Evolutionary conservation across 441 rosid species (phyloP), one percentile per base, ranked within the genome.

Genomic region (Metrosideros polymorpha): DNA sequence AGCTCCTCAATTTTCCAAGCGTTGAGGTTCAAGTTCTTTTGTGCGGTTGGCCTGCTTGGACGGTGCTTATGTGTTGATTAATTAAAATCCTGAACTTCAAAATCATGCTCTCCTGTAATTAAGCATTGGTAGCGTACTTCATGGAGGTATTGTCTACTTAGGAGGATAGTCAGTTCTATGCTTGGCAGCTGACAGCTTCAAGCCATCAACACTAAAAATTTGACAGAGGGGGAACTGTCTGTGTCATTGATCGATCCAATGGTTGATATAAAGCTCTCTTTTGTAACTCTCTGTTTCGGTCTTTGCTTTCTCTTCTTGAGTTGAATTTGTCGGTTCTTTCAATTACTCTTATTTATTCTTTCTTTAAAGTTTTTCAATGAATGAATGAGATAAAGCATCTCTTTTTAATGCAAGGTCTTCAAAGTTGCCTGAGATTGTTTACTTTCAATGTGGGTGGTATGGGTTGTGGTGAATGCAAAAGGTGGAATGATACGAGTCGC

Each of bases 1-100:
- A 92, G 97, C 98, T 59, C 99, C 97, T 25, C 98, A 96, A 83
- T 96, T 49, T 88, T 96, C 99, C 82, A 96, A 97, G 89, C 99
- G 99, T 92, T 96, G 91, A 92, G 83, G 51, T 86, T 51, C 83
- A 84, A 57, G 83, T 18, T 84, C 54, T 71, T 71, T 71, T 71
- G 47, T 71, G 79, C n/a, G 42, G 79, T 19, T 39, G n/a, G n/a
- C n/a, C n/a, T 71, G 25, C 79, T 42, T 22, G 79, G 47, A 39
- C 79, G 6, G 9, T 71, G 79, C 17, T 71, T 63, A 35, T 71
- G n/a, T 22, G 8, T 39, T 35, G 14, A 39, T 71, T 71, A 71
- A 19, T 39, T 39, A 22, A 39, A 71, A 39, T 71, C 79, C 47
- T 39, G 79, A 22, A 39, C 79, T 39, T 22, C 27, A 71, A 39